Percentiles rank a stretch among this genome's conserved stretches.
These are phyloP conservation scores for Tolypocladium tundrense DNA, from an alignment of 2,329 filamentous ascomycete genomes.

Conservation along the genomic window DNA sequence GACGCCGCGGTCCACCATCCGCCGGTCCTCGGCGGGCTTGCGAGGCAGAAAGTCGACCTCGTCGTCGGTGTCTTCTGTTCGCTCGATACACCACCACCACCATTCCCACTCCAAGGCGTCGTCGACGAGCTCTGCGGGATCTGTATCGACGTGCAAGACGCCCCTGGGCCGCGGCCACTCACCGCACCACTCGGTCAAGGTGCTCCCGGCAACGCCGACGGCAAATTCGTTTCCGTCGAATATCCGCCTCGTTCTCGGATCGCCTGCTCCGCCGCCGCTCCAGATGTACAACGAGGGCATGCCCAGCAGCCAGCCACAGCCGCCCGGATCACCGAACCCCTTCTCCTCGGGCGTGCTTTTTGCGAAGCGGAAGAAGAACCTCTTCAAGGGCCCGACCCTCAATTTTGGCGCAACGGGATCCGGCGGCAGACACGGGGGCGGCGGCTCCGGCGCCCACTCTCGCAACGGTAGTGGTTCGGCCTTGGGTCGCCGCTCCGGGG, in stretches of 20 bases:
- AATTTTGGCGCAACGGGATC: conserved; percentile 35
- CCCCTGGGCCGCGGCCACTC: conserved; percentile 55
- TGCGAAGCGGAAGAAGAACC: conserved; percentile 67
- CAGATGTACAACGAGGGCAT: conserved; percentile 49
- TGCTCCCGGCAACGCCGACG: conserved; percentile 85
- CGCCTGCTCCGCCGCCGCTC: conserved; percentile 38
- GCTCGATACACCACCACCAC: conserved; percentile 78
- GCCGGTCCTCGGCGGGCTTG: conserved; percentile 72
- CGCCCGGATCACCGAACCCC: conserved; percentile 46
- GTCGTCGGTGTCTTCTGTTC: conserved; percentile 85
- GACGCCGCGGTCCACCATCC: conserved; percentile 78
- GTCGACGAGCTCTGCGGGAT: conserved; percentile 75
- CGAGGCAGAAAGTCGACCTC: conserved; percentile 92
- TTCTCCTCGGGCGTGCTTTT: conserved; percentile 59
- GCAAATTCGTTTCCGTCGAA: conserved; percentile 68
- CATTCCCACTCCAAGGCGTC: conserved; percentile 90
- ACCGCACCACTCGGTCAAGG: conserved; percentile 85
- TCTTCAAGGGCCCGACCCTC: conserved; percentile 73
- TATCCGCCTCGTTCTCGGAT: conserved; percentile 66
- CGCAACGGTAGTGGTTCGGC: conserved; percentile 53
- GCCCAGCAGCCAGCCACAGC: conserved; percentile 30
- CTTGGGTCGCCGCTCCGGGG: conserved; percentile 57
- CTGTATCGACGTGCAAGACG: conserved; percentile 60
- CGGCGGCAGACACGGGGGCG: conserved; percentile 24
- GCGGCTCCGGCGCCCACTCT: conserved; percentile 30